Base-by-base conservation (phyloP, 202 grass and related monocot genomes). In the Elaeis oleifera region DNA sequence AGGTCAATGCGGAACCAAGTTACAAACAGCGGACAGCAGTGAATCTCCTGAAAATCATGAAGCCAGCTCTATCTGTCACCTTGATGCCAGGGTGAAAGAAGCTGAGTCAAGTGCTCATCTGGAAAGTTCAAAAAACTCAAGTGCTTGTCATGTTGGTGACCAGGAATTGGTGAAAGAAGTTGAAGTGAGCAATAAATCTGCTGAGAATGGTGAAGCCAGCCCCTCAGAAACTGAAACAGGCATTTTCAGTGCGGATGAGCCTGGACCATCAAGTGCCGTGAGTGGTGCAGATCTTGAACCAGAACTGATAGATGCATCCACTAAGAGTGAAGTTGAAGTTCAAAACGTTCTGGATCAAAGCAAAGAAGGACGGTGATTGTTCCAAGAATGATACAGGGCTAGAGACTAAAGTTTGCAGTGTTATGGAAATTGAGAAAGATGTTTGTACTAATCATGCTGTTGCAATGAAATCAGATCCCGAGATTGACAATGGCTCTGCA, bases 11-110 rank as follows among this genome's bases (percentile, higher is more conserved):
- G 51, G 6, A 28, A 18, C 14, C 21, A 60, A 14, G 59, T 60
- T 16, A 29, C 23, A 51, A 28, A 71, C 23, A 27, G 48, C 6
- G 22, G 68, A 52, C 51, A 56, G 16, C 15, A 18, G 6, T 60
- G 70, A 54, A 54, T 54, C 59, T 39, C 51, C 16, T 63, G 48
- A 62, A 23, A 72, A 18, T 62, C 70, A 26, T 20, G 28, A 24
- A 51, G 18, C 11, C 25, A 21, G 6, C 7, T 16, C 27, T 18
- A 54, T 23, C 26, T 23, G 27, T 56, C 25, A 56, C 1, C 20
- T 31, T 36, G 18, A 21, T 55, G 3, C 3, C 14, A 6, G 4
- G 4, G 18, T 31, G 14, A 44, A 73, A 17, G 18, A 63, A 18
- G 50, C 59, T 25, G 50, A 55, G 49, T 9, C 31, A 27, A 31